These are phyloP conservation scores for Vishniacozyma victoriae DNA, from an alignment of 768 basidiomycete genomes.

Conservation along the genomic window DNA sequence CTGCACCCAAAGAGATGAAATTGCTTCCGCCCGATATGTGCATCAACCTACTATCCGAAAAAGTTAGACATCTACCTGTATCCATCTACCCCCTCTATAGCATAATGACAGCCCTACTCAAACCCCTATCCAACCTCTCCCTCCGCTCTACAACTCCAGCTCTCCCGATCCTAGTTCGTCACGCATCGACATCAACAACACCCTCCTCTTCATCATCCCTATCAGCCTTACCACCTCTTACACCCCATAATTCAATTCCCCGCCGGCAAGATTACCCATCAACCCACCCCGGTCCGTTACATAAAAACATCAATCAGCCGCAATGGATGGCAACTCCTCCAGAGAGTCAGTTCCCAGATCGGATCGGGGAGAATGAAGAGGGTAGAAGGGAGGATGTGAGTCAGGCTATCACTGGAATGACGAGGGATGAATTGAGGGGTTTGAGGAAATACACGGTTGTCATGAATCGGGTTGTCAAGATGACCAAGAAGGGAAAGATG, in stretches of 20 bases:
- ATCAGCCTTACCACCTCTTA: neutral
- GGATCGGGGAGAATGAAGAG: conserved; percentile 13
- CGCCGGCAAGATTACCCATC: conserved; percentile 10
- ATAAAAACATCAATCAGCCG: conserved; percentile 36
- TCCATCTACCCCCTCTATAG: no score
- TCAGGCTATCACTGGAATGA: conserved; percentile 38
- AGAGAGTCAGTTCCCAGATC: conserved; percentile 10
- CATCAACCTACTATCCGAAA: no score
- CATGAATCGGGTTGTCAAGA: conserved; percentile 62
- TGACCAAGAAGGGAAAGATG: conserved; percentile 92
- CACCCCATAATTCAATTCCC: conserved; percentile 12
- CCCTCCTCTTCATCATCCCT: no score
- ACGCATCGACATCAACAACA: no score
- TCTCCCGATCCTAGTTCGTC: no score
- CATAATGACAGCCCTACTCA: no score
- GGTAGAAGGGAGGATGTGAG: conserved; percentile 18
- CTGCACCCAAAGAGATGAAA: no score
- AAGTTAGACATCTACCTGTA: no score
- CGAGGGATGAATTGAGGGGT: conserved; percentile 39
- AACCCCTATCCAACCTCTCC: no score
- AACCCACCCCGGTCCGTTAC: conserved; percentile 11
- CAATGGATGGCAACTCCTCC: conserved; percentile 11
- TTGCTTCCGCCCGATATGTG: no score
- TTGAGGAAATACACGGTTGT: conserved; percentile 47
- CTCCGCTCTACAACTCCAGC: no score